A percentile compares a stretch with the other conserved stretches of the same genome.
Evolutionary conservation across 2,329 filamentous ascomycete genomes (phyloP).

Genomic region (Stenocarpella maydis): DNA sequence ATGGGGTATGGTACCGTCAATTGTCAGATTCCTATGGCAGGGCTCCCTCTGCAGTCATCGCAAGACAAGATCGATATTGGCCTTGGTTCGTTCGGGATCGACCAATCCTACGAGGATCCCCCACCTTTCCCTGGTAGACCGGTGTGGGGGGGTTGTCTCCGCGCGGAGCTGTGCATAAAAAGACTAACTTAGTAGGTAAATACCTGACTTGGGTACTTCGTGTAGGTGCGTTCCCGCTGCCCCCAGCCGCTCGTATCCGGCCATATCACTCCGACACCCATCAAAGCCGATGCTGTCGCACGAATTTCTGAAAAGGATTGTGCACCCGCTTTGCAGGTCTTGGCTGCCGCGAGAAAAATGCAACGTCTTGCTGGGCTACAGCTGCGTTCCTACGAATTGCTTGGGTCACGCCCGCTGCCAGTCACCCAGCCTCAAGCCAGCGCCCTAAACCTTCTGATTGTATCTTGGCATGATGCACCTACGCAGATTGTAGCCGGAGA

Average conservation of each 20-base stretch:
- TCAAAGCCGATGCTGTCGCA: neutral
- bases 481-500: too few species aligned
- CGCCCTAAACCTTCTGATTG: too few species aligned
- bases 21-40: too few species aligned
- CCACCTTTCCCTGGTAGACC: too few species aligned
- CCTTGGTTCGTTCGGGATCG: neutral
- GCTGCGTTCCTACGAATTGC: neutral
- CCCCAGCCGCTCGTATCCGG: constrained; percentile 10
- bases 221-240: too few species aligned
- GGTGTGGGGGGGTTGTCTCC: neutral
- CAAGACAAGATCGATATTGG: neutral
- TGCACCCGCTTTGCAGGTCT: neutral
- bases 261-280: neutral
- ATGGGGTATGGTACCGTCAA: too few species aligned
- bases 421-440: too few species aligned
- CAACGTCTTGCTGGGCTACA: neutral
- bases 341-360: neutral
- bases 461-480: too few species aligned
- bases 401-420: neutral
- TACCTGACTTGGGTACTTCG: too few species aligned
- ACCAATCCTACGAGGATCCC: too few species aligned
- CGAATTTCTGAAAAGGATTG: neutral
- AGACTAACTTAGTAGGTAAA: too few species aligned
- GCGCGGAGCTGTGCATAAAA: neutral
- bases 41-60: neutral